A percentile compares a stretch with the other conserved stretches of the same genome.
phyloP scores from a whole-genome alignment of 1,284 basidiomycete genomes.

The Thelephora terrestris region DNA sequence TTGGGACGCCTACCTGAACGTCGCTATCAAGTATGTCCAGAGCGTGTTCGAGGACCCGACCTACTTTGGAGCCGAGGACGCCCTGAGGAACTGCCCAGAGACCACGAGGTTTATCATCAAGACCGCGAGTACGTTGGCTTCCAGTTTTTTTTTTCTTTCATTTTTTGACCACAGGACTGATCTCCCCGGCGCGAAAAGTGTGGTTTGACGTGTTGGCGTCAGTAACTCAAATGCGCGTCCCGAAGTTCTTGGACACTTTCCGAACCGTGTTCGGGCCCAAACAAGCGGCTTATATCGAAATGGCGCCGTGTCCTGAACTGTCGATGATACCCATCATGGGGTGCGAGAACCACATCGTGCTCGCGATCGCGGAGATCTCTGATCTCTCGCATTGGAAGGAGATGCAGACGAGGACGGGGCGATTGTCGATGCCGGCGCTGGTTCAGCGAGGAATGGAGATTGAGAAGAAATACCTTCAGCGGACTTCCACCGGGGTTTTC shows the following conservation, averaged over 20 bases:
- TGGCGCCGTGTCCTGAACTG: slow-evolving; percentile 26
- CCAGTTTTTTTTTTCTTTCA: background rate
- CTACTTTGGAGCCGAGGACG: slow-evolving; percentile 31
- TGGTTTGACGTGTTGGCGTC: slow-evolving; percentile 80
- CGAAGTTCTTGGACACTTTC: slow-evolving; percentile 49
- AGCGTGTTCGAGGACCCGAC: slow-evolving; percentile 29
- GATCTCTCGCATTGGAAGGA: slow-evolving; percentile 61
- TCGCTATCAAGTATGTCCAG: slow-evolving; percentile 45
- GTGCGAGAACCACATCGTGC: slow-evolving; percentile 69
- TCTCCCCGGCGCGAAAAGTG: slow-evolving; percentile 18
- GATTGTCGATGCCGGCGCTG: slow-evolving; percentile 47
- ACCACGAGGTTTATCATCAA: slow-evolving; percentile 62
- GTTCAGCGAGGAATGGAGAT: slow-evolving; percentile 43
- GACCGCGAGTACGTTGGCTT: slow-evolving; percentile 34
- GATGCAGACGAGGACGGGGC: slow-evolving; percentile 24
- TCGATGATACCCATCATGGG: slow-evolving; percentile 76
- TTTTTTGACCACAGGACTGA: background rate
- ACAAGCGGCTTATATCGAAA: slow-evolving; percentile 28
- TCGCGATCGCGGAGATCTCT: slow-evolving; percentile 66
- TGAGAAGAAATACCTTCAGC: slow-evolving; percentile 30
- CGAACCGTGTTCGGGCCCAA: slow-evolving; percentile 41
- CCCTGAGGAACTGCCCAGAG: slow-evolving; percentile 35
- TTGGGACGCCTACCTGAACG: slow-evolving; percentile 55
- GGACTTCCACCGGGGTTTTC: slow-evolving; percentile 7
- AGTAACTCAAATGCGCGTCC: slow-evolving; percentile 49